Evolutionary conservation across 768 basidiomycete species (phyloP), one percentile per base, ranked within the genome.

Genomic region (Hericium erinaceus): DNA sequence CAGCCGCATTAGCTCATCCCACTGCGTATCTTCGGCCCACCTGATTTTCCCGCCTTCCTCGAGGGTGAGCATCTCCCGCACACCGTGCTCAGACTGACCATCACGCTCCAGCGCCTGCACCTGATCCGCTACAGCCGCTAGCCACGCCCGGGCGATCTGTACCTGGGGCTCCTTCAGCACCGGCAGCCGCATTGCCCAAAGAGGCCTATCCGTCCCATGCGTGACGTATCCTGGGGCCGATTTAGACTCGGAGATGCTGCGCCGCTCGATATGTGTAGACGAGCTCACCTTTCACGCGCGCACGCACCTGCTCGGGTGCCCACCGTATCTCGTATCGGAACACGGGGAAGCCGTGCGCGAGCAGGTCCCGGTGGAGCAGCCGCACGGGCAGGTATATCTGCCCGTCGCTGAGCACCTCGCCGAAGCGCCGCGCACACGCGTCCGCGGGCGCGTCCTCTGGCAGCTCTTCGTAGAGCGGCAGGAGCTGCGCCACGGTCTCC

Each of bases 351-450:
- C 74, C 77, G 1, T 73, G 76, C 5, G 70, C 67, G 13, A 75
- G 67, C 63, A 89, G 68, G 63, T 90, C 88, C 59, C 80, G 72
- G 37, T 77, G 75, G 28, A 91, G 74, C 40, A 90, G 57, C 40
- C 86, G 72, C 40, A 82, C 77, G 0, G 87, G 87, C 1, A 89
- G 66, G 66, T 90, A 76, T 5, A 90, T 87, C 66, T 87, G 85
- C 15, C 75, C 80, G 38, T 76, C 75, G 60, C 81, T 79, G 61
- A 83, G 61, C 37, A 88, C 79, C 26, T 82, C 75, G 1, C 87
- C 88, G 65, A 80, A 82, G 46, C 78, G 58, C 61, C 68, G 73
- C 58, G 67, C 63, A 16, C 74, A 68, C 55, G 80, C 82, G 44
- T 80, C 75, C 4, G 61, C 65, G 2, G 64, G 70, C 3, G 80